Percentiles rank a stretch among this genome's conserved stretches.
These are phyloP conservation scores for Escallonia rubra DNA, from an alignment of 129 eudicot species.

Conservation along the genomic window DNA sequence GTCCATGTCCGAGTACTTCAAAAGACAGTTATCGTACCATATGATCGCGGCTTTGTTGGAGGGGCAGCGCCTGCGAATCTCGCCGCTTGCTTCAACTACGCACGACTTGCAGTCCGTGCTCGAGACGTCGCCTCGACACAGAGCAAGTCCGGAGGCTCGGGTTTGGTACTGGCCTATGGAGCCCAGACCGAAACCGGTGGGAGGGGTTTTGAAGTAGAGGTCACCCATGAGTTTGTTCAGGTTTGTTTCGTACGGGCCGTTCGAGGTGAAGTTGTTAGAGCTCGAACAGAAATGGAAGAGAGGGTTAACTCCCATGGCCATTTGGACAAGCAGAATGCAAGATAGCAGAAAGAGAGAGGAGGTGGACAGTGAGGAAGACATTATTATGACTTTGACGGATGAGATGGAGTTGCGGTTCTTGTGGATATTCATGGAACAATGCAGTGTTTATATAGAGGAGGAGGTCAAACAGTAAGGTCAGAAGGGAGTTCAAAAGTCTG, in stretches of 20 bases:
- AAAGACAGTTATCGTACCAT: constrained; percentile 39
- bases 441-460: too few relatives aligned
- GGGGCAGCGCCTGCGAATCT: constrained; percentile 32
- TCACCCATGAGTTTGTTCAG: constrained; percentile 25
- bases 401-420: too few relatives aligned
- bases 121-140: constrained; percentile 43
- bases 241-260: constrained; percentile 24
- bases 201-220: constrained; percentile 26
- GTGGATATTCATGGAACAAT: too few relatives aligned
- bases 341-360: constrained; percentile 12
- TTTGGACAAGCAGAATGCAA: constrained; percentile 14
- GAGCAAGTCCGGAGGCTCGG: constrained; percentile 32
- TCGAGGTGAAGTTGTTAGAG: constrained; percentile 31
- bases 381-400: background rate
- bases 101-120: constrained; percentile 25
- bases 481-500: too few relatives aligned
- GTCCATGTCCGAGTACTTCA: constrained; percentile 27
- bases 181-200: constrained; percentile 28
- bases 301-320: constrained; percentile 17
- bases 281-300: constrained; percentile 24
- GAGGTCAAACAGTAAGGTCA: too few relatives aligned
- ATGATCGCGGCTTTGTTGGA: constrained; percentile 22
- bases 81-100: constrained; percentile 26
- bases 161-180: constrained; percentile 15
- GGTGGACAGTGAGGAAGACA: constrained; percentile 12